These are phyloP conservation scores for Globisporangium megalacanthum DNA, from an alignment of 352 stramenopile species.

Conservation along the genomic window DNA sequence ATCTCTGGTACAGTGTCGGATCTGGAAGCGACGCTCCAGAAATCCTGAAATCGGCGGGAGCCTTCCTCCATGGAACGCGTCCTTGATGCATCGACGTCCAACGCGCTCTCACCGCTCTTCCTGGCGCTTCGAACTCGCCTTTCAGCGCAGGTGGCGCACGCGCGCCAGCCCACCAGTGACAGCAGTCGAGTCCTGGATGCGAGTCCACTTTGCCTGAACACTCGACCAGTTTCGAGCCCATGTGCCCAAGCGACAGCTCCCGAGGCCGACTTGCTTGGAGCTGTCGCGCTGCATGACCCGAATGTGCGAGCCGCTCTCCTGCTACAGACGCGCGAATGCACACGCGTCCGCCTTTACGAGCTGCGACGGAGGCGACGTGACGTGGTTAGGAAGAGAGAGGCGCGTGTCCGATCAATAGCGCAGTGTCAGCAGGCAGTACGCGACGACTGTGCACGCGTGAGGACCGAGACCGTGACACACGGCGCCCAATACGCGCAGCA, in stretches of 20 bases:
- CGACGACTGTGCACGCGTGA: constrained; percentile 8
- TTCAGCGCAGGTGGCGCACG: constrained; percentile 1
- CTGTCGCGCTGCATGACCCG: not conserved
- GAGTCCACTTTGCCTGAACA: constrained; percentile 2
- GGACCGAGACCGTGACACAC: not conserved
- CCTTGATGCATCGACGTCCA: not conserved
- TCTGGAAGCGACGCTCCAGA: too few species aligned
- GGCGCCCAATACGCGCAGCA: constrained; percentile 3
- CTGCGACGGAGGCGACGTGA: constrained; percentile 3
- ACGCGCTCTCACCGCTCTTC: constrained; percentile 9
- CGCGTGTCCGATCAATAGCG: not conserved
- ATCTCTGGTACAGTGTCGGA: too few species aligned
- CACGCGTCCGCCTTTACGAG: not conserved
- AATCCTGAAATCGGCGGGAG: too few species aligned
- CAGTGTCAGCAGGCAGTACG: constrained; percentile 9
- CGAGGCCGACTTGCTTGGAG: not conserved
- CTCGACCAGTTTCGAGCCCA: not conserved
- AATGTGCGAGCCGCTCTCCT: not conserved
- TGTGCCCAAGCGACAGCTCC: not conserved
- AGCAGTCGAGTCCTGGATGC: not conserved
- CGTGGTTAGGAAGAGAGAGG: not conserved
- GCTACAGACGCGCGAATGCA: not conserved
- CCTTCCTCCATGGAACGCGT: too few species aligned
- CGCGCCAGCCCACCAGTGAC: not conserved
- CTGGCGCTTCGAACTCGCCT: constrained; percentile 10